Evolutionary conservation across 495 filamentous ascomycete species (phyloP), one percentile per base, ranked within the genome.

Genomic region (Penicillium taxi): DNA sequence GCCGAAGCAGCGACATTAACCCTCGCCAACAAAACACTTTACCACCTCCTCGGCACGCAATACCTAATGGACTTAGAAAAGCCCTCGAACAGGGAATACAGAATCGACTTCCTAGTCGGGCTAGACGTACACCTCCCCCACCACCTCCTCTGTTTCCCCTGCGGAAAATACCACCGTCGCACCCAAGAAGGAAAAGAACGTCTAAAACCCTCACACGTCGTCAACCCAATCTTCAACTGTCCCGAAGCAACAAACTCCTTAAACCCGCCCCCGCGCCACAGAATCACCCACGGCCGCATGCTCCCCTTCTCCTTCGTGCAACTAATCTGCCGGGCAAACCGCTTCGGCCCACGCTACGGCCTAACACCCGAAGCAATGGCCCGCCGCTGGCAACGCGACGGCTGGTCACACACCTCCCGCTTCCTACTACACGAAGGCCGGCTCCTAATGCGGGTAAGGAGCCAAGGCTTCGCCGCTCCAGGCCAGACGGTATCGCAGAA

Each of bases 91-190:
- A 40, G 35, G 5, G 45, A 55, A 15, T 42, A 67, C 30, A 67
- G 61, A 24, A 45, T 63, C 18, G 51, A 60, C 6, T 76, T 80
- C 50, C 59, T 80, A 5, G 35, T 51, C 6, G 32, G 44, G 0
- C 55, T 77, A 33, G 73, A 78, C 41, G 41, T 42, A 11, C 38
- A 54, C 3, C 52, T 70, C 8, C 74, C 74, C 0, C 47, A 61
- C 24, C 71, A 78, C 37, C 60, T 80, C 15, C 61, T 78, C 23
- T 80, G 75, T 52, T 70, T 72, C 48, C 64, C 67, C n/a, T 80
- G 75, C 44, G 61, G 37, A 3, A 37, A 37, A 16, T 80, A 64
- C 46, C 75, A 80, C 50, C 52, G 49, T 4, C 65, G 75, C 37
- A 69, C 56, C 0, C 53, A 68, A 14, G 55, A 54, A 23, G 73